phyloP scores from a whole-genome alignment of 2,329 filamentous ascomycete species.

The Pseudocercospora eumusae region DNA sequence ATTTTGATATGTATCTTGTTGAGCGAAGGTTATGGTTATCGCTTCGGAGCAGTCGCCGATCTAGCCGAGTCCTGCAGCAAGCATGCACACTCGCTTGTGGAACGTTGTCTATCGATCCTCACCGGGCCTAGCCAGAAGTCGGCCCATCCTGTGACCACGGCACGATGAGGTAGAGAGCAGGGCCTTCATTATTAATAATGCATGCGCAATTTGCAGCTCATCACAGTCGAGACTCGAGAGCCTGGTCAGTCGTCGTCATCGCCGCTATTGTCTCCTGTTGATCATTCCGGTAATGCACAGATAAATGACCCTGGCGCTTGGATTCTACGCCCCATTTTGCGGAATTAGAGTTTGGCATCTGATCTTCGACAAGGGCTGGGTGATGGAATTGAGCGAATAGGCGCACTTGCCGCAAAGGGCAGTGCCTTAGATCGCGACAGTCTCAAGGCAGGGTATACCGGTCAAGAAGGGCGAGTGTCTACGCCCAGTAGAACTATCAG shows the following conservation, averaged over 20 bases:
- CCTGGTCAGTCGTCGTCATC: neutral
- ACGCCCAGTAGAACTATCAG: neutral
- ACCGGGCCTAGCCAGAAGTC: neutral
- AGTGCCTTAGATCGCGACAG: neutral
- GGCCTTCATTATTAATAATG: neutral
- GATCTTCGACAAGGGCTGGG: neutral
- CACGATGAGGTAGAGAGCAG: neutral
- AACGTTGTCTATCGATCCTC: neutral
- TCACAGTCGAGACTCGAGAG: neutral
- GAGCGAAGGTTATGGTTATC: neutral
- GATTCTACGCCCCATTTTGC: neutral
- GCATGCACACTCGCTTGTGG: neutral
- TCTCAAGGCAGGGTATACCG: neutral
- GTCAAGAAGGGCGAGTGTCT: neutral
- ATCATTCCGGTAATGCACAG: neutral
- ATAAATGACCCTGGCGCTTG: neutral
- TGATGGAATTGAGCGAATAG: neutral
- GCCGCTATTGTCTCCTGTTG: neutral
- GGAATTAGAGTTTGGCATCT: neutral
- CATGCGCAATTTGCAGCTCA: neutral
- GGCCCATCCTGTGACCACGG: neutral
- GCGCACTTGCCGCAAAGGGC: neutral
- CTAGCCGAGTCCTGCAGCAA: neutral
- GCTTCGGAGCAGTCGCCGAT: neutral
- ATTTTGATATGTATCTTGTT: neutral